Evolutionary conservation across 2,329 filamentous ascomycete species (phyloP).

Genomic region (Neofusicoccum laricinum): DNA sequence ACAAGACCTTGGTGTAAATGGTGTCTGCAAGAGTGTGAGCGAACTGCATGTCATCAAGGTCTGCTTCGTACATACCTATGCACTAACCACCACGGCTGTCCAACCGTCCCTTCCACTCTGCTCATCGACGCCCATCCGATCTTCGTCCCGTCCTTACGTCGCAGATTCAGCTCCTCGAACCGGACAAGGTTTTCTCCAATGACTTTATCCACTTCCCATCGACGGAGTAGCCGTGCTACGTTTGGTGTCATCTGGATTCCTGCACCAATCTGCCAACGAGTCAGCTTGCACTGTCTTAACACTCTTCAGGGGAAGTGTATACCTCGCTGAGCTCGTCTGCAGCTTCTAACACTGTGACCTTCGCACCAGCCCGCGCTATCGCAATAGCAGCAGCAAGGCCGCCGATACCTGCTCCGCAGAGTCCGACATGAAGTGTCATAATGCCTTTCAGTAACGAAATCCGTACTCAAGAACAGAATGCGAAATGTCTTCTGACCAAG

Average conservation of each 20-base stretch:
- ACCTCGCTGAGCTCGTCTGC: slow-evolving; percentile 42
- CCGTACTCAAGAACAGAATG: too few species aligned
- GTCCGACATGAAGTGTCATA: neutral
- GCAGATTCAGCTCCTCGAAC: slow-evolving; percentile 40
- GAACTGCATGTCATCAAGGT: neutral
- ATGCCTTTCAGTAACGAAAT: neutral
- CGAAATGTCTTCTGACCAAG: too few species aligned
- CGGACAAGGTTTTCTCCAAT: slow-evolving; percentile 42
- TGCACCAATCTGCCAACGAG: slow-evolving; percentile 26
- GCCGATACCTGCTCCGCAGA: slow-evolving; percentile 20
- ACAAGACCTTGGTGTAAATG: slow-evolving; percentile 47
- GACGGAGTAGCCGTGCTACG: slow-evolving; percentile 38
- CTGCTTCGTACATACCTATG: slow-evolving; percentile 25
- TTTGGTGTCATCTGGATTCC: slow-evolving; percentile 43
- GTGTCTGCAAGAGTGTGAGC: slow-evolving; percentile 25
- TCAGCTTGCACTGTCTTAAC: neutral
- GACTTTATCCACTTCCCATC: slow-evolving; percentile 39
- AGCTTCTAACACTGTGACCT: slow-evolving; percentile 39
- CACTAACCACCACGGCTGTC: slow-evolving; percentile 47
- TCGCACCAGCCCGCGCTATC: slow-evolving; percentile 30
- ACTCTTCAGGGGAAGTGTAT: slow-evolving; percentile 16
- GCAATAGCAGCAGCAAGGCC: slow-evolving; percentile 41
- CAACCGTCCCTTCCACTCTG: slow-evolving; percentile 30
- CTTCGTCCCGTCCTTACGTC: slow-evolving; percentile 38
- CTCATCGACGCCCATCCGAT: slow-evolving; percentile 38